Evolutionary conservation across 2,329 filamentous ascomycete species (phyloP).

Genomic region (Clathrospora elynae): DNA sequence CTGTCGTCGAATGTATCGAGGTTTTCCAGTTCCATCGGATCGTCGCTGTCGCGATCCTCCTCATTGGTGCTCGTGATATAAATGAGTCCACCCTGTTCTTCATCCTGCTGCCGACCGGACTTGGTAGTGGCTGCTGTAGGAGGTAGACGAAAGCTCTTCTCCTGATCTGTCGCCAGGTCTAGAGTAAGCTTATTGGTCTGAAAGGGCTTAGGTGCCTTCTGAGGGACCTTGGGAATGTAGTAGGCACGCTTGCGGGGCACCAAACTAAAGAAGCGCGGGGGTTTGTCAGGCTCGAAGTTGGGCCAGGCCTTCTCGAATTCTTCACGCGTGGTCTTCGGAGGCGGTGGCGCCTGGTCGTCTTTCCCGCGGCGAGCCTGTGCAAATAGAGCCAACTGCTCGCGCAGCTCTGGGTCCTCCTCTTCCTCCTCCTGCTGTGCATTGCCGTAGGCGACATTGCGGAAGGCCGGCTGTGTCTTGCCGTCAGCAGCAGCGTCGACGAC

Average conservation of each 20-base stretch:
- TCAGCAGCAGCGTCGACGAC: conserved; percentile 12
- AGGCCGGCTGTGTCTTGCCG: conserved; percentile 24
- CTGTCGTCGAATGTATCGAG: conserved; percentile 61
- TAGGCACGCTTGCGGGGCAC: conserved; percentile 80
- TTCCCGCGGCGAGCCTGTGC: conserved; percentile 34
- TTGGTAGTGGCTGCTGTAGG: conserved; percentile 60
- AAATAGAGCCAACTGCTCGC: conserved; percentile 45
- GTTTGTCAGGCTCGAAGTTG: conserved; percentile 73
- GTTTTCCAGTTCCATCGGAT: conserved; percentile 54
- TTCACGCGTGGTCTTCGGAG: conserved; percentile 74
- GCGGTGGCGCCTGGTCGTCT: conserved; percentile 62
- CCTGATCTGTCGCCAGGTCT: conserved; percentile 83
- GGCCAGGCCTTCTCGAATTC: conserved; percentile 81
- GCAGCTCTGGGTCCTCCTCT: conserved; percentile 42
- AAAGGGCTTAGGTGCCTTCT: conserved; percentile 79
- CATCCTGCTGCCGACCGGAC: conserved; percentile 52
- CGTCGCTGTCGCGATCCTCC: conserved; percentile 51
- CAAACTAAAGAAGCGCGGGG: conserved; percentile 79
- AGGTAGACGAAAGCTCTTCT: conserved; percentile 78
- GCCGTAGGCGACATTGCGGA: conserved; percentile 25
- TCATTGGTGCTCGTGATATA: conserved; percentile 50
- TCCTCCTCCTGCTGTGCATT: conserved; percentile 29
- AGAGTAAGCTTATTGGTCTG: conserved; percentile 86
- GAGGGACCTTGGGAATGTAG: conserved; percentile 77
- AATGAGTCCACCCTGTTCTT: conserved; percentile 63